Evolutionary conservation across 768 basidiomycete species (phyloP), one percentile per base, ranked within the genome.

Genomic region (Rhodotorula taiwanensis): DNA sequence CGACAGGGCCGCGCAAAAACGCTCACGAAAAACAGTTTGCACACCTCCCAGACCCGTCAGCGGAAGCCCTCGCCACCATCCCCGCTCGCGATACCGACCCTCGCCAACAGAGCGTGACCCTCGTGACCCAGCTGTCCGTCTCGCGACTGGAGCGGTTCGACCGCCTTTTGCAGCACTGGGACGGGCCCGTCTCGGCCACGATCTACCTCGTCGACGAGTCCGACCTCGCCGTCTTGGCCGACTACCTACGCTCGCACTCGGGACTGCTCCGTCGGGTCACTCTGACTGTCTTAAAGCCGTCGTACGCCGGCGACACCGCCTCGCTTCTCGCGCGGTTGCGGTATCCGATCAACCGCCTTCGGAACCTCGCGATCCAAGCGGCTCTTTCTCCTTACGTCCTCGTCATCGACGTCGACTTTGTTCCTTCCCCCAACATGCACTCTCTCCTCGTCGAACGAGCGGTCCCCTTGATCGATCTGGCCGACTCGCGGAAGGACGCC

Each of bases 331-430:
- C 6, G 4, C 61, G 61, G 4, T 34, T 62, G n/a, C 61, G 55
- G 2, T 62, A 62, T 36, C 61, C 61, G 13, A 62, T 62, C 61
- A 62, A 62, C 36, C 41, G 28, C 15, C 61, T 62, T 2, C 61
- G 61, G 14, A 62, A 62, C 36, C 50, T 62, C 50, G 61, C 61
- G 13, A 41, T 62, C 18, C 1, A 18, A 0, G 7, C 28, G 14
- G 50, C 50, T 0, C 50, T 55, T 11, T 47, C 43, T 1, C 10
- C 42, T 1, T 47, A 56, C 36, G n/a, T 28, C 55, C 42, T 62
- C 25, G 55, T 62, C 16, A 21, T 50, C 49, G 61, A 62, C 34
- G 61, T 50, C 49, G 61, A 62, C 55, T 62, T 62, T 20, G 55
- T 62, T n/a, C 61, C 61, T 8, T 62, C 61, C 2, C 50, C 55